These are phyloP conservation scores for Lomentospora prolificans DNA, from an alignment of 2,329 filamentous ascomycete genomes.

Conservation along the genomic window DNA sequence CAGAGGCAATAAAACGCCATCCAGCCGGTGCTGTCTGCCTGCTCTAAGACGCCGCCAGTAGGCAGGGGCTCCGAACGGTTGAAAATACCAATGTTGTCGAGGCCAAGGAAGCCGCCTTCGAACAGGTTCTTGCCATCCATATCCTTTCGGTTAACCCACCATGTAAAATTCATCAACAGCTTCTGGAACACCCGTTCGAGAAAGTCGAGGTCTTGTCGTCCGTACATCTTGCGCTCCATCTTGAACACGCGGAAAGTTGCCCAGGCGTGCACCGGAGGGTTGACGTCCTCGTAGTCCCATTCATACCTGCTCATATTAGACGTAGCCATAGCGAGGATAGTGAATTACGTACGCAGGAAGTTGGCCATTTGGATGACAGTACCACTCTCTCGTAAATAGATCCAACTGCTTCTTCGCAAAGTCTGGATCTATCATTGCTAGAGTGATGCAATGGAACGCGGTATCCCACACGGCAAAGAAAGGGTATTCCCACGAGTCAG, in stretches of 20 bases:
- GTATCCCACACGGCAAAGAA: constrained; percentile 98
- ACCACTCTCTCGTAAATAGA: constrained; percentile 94
- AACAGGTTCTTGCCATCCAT: constrained; percentile 93
- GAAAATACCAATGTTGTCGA: constrained; percentile 97
- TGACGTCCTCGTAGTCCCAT: constrained; percentile 97
- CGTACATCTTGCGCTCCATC: constrained; percentile 96
- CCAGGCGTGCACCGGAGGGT: constrained; percentile 95
- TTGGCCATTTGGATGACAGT: constrained; percentile 96
- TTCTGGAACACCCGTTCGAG: constrained; percentile 96
- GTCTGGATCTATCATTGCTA: constrained; percentile 95
- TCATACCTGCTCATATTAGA: constrained; percentile 48
- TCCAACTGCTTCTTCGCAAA: constrained; percentile 98
- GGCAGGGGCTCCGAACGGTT: constrained; percentile 92
- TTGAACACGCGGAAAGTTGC: constrained; percentile 94
- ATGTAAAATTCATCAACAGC: constrained; percentile 89
- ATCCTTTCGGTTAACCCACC: constrained; percentile 98
- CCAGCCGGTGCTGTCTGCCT: constrained; percentile 96
- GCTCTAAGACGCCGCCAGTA: constrained; percentile 86
- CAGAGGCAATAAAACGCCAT: constrained; percentile 96
- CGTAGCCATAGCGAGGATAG: too few relatives aligned
- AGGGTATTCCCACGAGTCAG: constrained; percentile 96
- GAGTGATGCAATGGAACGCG: constrained; percentile 89
- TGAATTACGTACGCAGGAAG: constrained; percentile 74
- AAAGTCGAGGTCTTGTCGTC: constrained; percentile 88
- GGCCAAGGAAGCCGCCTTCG: constrained; percentile 86